Percentiles rank a stretch among this genome's conserved stretches.
These are phyloP conservation scores for Chloropicon primus DNA, from an alignment of 139 green algal species.

Conservation along the genomic window DNA sequence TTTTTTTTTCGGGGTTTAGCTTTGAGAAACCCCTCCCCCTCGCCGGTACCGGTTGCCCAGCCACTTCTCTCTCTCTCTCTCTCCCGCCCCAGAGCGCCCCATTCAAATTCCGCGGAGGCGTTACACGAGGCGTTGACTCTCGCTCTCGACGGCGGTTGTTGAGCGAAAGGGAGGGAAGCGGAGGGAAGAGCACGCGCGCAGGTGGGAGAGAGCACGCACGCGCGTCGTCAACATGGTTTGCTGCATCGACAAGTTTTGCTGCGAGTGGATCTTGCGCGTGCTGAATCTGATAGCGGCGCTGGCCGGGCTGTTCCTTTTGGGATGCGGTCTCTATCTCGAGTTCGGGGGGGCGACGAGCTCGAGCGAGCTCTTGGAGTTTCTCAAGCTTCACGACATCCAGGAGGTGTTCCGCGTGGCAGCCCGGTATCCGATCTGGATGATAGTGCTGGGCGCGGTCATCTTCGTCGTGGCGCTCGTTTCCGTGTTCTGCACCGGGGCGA, in stretches of 20 bases:
- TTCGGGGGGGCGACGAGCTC: not conserved
- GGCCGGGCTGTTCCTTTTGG: not conserved
- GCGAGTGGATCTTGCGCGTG: not conserved
- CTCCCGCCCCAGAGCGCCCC: too few species aligned
- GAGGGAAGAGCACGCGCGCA: too few species aligned
- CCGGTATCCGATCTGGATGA: not conserved
- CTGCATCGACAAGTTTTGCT: not conserved
- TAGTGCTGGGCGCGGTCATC: not conserved
- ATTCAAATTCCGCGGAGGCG: too few species aligned
- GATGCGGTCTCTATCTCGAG: not conserved
- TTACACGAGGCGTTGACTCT: too few species aligned
- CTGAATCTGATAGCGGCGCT: not conserved
- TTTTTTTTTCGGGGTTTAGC: constrained; percentile 1
- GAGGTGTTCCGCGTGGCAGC: not conserved
- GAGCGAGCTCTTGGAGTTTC: not conserved
- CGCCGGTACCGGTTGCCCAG: too few species aligned
- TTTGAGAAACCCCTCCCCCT: too few species aligned
- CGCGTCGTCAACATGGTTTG: too few species aligned
- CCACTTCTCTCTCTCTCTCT: too few species aligned
- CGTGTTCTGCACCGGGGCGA: not conserved
- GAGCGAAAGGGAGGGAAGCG: too few species aligned
- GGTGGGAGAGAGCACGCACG: too few species aligned
- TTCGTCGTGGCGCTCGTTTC: not conserved
- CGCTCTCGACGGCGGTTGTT: too few species aligned
- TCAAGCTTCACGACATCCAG: not conserved